Conservation (phyloP, 257 asterid species). For the Marsdenia floribunda region DNA sequence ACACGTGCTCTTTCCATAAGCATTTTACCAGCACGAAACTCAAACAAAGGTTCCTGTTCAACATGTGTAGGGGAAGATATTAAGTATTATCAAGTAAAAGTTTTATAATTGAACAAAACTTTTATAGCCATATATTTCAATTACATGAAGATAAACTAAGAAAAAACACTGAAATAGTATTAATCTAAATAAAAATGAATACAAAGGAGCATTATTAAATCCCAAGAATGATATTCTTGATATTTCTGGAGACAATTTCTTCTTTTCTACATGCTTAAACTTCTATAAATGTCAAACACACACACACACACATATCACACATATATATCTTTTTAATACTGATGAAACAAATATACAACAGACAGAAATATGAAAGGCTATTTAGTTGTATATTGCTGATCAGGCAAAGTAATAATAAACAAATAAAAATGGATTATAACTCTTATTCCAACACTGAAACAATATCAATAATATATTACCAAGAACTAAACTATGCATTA, state of each 20-base stretch:
- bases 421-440: background rate
- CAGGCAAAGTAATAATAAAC: background rate
- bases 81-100: slow-evolving; percentile 4
- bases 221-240: background rate
- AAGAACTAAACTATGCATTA: background rate
- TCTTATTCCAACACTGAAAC: background rate
- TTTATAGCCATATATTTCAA: background rate
- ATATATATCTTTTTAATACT: background rate
- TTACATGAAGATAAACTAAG: background rate
- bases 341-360: background rate
- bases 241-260: background rate
- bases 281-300: background rate
- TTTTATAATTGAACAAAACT: background rate
- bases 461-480: background rate
- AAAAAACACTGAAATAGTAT: background rate
- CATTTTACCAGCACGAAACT: slow-evolving; percentile 99
- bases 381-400: background rate
- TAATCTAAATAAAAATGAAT: background rate
- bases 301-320: background rate
- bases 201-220: background rate
- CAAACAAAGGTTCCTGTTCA: slow-evolving; percentile 63
- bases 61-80: slow-evolving; percentile 9
- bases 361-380: background rate
- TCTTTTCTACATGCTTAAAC: background rate
- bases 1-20: slow-evolving; percentile 73